Conservation (phyloP, 805 yeast genomes). For the Metschnikowia vanudenii region DNA sequence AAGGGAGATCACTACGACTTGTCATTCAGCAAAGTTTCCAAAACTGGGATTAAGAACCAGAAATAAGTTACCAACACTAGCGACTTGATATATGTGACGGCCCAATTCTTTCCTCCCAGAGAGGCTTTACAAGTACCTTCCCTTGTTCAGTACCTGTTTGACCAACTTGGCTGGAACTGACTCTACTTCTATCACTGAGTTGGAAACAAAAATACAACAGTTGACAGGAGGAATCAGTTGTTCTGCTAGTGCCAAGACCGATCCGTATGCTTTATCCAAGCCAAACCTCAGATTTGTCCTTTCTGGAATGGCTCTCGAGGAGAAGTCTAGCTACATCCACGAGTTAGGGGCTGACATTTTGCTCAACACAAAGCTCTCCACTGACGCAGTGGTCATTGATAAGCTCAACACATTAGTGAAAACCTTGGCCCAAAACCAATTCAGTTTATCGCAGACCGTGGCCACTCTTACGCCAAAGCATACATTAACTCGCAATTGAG, state of each 20-base stretch:
- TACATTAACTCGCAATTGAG: slow-evolving; percentile 65
- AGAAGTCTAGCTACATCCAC: slow-evolving; percentile 58
- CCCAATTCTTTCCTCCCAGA: slow-evolving; percentile 57
- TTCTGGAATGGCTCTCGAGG: slow-evolving; percentile 68
- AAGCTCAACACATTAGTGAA: slow-evolving; percentile 74
- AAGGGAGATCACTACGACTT: slow-evolving; percentile 43
- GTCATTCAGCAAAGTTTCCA: slow-evolving; percentile 26
- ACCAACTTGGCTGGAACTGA: slow-evolving; percentile 83
- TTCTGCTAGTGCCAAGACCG: slow-evolving; percentile 53
- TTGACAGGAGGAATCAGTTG: slow-evolving; percentile 83
- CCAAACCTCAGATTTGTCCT: slow-evolving; percentile 56
- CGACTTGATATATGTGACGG: slow-evolving; percentile 75
- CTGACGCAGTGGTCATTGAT: slow-evolving; percentile 44
- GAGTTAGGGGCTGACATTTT: slow-evolving; percentile 70
- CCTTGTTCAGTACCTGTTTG: slow-evolving; percentile 75
- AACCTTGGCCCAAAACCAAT: slow-evolving; percentile 70
- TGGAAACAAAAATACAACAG: slow-evolving; percentile 81
- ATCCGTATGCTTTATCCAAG: slow-evolving; percentile 48
- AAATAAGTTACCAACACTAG: slow-evolving; percentile 67
- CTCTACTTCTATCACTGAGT: slow-evolving; percentile 64
- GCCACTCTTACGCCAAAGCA: slow-evolving; percentile 79
- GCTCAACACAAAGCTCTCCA: slow-evolving; percentile 62
- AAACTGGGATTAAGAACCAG: slow-evolving; percentile 33
- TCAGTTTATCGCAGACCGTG: slow-evolving; percentile 81
- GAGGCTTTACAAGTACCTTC: slow-evolving; percentile 64